Conservation (phyloP, 345 rosid species). For the Euclidium syriacum region DNA sequence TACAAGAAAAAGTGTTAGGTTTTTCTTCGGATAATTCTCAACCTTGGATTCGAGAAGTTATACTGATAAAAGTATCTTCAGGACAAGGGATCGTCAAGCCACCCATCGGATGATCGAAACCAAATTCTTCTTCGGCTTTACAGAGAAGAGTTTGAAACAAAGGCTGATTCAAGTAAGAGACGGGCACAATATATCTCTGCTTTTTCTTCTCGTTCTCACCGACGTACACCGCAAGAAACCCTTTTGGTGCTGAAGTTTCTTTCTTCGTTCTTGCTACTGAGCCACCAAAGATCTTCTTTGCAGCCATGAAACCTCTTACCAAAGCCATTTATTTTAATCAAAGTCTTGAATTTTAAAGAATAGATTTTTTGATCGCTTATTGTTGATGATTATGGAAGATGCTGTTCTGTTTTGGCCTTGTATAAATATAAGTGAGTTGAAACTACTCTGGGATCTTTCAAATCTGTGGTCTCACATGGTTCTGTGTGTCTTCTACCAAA, state of each 20-base stretch:
- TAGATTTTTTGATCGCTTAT: not conserved
- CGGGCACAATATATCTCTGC: conserved; percentile 36
- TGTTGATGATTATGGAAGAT: not conserved
- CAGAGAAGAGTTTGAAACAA: conserved; percentile 36
- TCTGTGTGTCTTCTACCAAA: not conserved
- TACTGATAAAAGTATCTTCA: conserved; percentile 29
- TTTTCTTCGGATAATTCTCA: too few relatives aligned
- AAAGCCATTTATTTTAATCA: not conserved
- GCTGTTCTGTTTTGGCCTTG: not conserved
- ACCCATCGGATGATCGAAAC: conserved; percentile 38
- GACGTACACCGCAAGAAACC: conserved; percentile 43
- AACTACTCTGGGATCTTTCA: not conserved
- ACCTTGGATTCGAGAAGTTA: conserved; percentile 16
- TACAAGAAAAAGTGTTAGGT: too few relatives aligned
- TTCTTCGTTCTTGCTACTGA: not conserved
- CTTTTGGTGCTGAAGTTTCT: conserved; percentile 5
- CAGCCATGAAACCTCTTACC: conserved; percentile 5
- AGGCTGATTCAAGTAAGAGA: conserved; percentile 41
- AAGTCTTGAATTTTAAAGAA: not conserved
- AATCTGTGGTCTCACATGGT: not conserved
- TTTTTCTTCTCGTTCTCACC: conserved; percentile 33
- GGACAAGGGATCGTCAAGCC: conserved; percentile 43
- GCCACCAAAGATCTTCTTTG: conserved; percentile 13
- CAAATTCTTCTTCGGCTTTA: too few relatives aligned
- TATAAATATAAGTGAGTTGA: not conserved